Conservation (phyloP, 176 grass and related monocot genomes). For the Ampelocalamus luodianensis region DNA sequence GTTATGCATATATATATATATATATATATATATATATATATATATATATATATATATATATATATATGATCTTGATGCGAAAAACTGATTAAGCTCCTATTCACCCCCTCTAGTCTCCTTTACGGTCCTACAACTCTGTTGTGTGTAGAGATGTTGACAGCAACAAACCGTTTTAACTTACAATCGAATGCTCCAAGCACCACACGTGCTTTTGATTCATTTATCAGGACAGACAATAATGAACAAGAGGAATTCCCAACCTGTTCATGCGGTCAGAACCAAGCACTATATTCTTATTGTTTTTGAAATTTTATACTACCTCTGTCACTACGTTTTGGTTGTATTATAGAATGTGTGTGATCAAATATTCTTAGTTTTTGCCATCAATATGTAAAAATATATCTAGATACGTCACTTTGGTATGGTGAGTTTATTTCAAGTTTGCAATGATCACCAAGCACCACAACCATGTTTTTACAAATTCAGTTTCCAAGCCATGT, state of each 20-base stretch:
- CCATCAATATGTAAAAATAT: background rate
- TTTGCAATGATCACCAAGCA: no score
- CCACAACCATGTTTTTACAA: no score
- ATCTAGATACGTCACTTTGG: no score
- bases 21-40: no score
- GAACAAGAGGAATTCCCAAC: background rate
- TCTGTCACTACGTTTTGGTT: background rate
- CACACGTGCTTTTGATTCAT: constrained; percentile 9
- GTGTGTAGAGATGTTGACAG: constrained; percentile 59
- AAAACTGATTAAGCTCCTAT: no score
- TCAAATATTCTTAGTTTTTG: background rate
- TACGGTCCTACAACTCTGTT: constrained; percentile 41
- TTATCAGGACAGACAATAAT: constrained; percentile 25
- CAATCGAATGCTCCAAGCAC: background rate
- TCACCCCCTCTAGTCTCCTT: no score
- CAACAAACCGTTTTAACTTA: constrained; percentile 29
- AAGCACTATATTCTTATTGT: background rate
- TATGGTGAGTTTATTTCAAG: no score
- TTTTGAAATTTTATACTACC: background rate
- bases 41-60: no score
- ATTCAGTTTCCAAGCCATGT: no score
- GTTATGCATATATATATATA: no score
- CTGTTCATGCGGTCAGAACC: background rate
- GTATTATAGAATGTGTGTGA: no score
- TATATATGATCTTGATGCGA: no score